Base-by-base conservation (phyloP, 805 yeast species). In the Wickerhamomyces alni region DNA sequence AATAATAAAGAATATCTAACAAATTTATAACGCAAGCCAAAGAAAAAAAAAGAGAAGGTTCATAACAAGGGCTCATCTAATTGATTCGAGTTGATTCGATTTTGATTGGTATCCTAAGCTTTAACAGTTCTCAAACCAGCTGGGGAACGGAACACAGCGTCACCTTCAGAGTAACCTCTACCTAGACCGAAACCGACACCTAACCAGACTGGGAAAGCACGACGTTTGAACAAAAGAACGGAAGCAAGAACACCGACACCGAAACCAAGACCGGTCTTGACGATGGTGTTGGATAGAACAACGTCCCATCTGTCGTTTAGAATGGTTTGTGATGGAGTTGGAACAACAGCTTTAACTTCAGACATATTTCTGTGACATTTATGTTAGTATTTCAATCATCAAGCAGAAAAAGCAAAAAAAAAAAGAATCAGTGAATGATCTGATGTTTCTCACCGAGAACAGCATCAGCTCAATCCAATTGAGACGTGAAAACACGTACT, bases 101-200 rank as follows among this genome's bases (percentile, higher is more conserved):
- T 28, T 28, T 28, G 31, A 7, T 28, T 15, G 17, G 21, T 28
- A 6, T 6, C 33, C 62, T 64, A 84, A 44, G 87, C 86, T 58
- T 78, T 79, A 42, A 81, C 77, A 38, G 79, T 69, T 73, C 95
- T 81, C 47, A 82, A 61, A 41, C 95, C 95, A 46, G 82, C 86
- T 41, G 73, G 69, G 12, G 87, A 75, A 69, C 97, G 82, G 76
- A 93, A 91, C 41, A 89, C 84, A 45, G 97, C 94, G 59, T 93
- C 98, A 45, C 98, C 99, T 70, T 93, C 99, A 45, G 98, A 80
- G 66, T 88, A 93, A 39, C 96, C 96, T 71, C 96, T 83, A 50
- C 99, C 99, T 46, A 89, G 75, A 51, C 99, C 99, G 57, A 93
- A 91, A 29, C 99, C 99, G 48, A 88, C 68, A 50, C 99, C 99